phyloP scores from a whole-genome alignment of 1,284 basidiomycete genomes.

The Tylopilus orsonianus region DNA sequence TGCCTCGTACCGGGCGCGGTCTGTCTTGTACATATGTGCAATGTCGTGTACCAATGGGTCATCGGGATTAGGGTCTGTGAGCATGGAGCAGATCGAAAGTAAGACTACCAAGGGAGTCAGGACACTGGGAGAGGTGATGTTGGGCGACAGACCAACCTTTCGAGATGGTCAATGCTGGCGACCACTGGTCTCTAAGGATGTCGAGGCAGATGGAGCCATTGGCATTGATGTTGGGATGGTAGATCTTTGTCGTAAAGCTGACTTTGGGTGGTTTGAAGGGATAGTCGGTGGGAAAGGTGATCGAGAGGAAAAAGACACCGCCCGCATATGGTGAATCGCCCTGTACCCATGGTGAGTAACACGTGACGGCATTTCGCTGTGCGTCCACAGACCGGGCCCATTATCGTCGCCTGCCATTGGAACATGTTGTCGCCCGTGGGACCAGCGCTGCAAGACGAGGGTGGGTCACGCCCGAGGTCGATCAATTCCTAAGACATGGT shows the following conservation, averaged over 20 bases:
- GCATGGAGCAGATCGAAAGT: slow-evolving; percentile 94
- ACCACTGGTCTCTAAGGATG: slow-evolving; percentile 97
- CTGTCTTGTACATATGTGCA: slow-evolving; percentile 93
- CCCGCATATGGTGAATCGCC: slow-evolving; percentile 94
- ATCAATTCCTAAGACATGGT: slow-evolving; percentile 76
- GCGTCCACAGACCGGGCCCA: slow-evolving; percentile 80
- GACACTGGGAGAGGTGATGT: not conserved
- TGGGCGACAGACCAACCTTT: slow-evolving; percentile 68
- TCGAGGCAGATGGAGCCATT: slow-evolving; percentile 99
- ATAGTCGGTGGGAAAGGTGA: slow-evolving; percentile 93
- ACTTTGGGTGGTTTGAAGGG: slow-evolving; percentile 99
- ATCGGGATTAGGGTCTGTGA: slow-evolving; percentile 96
- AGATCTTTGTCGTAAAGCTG: slow-evolving; percentile 97
- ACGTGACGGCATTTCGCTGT: not conserved
- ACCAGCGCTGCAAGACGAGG: slow-evolving; percentile 95
- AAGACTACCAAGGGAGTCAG: slow-evolving; percentile 56
- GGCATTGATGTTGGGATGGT: slow-evolving; percentile 96
- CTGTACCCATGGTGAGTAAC: slow-evolving; percentile 41
- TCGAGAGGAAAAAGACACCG: slow-evolving; percentile 95
- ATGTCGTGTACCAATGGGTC: slow-evolving; percentile 83
- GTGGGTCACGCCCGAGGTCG: slow-evolving; percentile 96
- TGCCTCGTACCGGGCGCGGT: slow-evolving; percentile 89
- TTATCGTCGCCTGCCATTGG: slow-evolving; percentile 97
- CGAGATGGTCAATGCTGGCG: slow-evolving; percentile 96
- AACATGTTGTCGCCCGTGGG: slow-evolving; percentile 97